Evolutionary conservation across 805 yeast species (phyloP), one percentile per base, ranked within the genome.

Genomic region (Wickerhamia fluorescens): DNA sequence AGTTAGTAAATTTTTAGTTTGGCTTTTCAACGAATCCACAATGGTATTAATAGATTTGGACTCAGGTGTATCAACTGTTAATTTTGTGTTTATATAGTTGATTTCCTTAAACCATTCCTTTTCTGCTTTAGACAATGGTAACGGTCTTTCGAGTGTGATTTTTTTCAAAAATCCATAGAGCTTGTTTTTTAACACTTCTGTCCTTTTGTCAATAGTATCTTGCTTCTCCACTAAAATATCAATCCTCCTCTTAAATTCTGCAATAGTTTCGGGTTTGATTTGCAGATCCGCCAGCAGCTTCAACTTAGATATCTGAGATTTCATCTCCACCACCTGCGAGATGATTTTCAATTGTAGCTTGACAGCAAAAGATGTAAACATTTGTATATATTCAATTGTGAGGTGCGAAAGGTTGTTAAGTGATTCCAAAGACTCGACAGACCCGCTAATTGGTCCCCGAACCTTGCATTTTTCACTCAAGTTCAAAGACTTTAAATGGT

Each of bases 61-160:
- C 7, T 36, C 35, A 9, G 28, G 31, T 7, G 30, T 18, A 14
- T 35, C 31, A 5, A 42, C 25, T 14, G 34, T 25, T 16, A 36
- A 25, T 5, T 19, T 24, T 4, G 21, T 28, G 22, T 36, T 47
- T 13, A 58, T 40, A 2, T 42, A 11, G 31, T 62, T 59, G 20
- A 63, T 42, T 32, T 63, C 68, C 17, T 47, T 45, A 27, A 57
- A 52, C 68, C 68, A 63, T 4, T 28, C 30, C 27, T 41, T 48
- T 33, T 63, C 70, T 14, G 53, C 49, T 1, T 40, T 33, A 1
- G 67, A 56, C 16, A 63, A 39, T 5, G 66, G 66, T 9, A 58
- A 39, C 4, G 46, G 30, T 12, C 35, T 42, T 4, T 36, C 30
- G 13, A 42, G 40, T 19, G 41, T 53, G 8, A 43, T 24, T 20